phyloP scores from a whole-genome alignment of 2,329 filamentous ascomycete genomes.

The Colletotrichum shisoi region DNA sequence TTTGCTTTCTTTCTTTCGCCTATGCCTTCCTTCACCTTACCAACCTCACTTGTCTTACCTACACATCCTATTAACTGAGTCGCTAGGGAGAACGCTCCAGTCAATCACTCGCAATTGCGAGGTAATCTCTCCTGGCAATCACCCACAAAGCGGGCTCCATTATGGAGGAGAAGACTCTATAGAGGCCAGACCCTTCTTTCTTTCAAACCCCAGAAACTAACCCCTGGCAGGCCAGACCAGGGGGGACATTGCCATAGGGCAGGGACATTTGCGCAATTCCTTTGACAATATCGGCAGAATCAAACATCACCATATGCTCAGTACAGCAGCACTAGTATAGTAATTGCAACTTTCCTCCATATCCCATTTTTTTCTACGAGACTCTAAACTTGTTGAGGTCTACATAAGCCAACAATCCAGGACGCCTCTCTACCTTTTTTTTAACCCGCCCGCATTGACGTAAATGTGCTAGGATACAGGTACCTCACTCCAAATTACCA shows the following conservation, averaged over 20 bases:
- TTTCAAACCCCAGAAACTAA: not conserved
- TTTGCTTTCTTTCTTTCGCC: not conserved
- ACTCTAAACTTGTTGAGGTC: constrained; percentile 38
- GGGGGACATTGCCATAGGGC: not conserved
- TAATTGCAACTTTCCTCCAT: constrained; percentile 13
- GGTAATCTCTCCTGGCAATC: constrained; percentile 9
- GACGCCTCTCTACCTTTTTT: constrained; percentile 35
- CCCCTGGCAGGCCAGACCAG: constrained; percentile 17
- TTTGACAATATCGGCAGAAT: not conserved
- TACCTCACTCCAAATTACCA: constrained; percentile 30
- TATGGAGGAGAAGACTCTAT: constrained; percentile 20
- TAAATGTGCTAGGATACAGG: constrained; percentile 33
- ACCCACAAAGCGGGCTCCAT: constrained; percentile 24
- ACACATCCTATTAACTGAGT: not conserved
- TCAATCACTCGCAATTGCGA: constrained; percentile 13
- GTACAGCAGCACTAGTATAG: not conserved
- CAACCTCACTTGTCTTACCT: constrained; percentile 8
- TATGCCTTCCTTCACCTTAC: not conserved
- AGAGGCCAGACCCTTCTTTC: constrained; percentile 2
- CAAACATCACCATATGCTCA: not conserved
- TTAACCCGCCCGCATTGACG: constrained; percentile 36
- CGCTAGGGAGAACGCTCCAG: not conserved
- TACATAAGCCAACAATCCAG: constrained; percentile 33
- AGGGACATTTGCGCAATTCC: not conserved
- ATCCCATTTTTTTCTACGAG: constrained; percentile 9